phyloP scores from a whole-genome alignment of 1,139 yeast species.

The Magnusiomyces suaveolens region DNA sequence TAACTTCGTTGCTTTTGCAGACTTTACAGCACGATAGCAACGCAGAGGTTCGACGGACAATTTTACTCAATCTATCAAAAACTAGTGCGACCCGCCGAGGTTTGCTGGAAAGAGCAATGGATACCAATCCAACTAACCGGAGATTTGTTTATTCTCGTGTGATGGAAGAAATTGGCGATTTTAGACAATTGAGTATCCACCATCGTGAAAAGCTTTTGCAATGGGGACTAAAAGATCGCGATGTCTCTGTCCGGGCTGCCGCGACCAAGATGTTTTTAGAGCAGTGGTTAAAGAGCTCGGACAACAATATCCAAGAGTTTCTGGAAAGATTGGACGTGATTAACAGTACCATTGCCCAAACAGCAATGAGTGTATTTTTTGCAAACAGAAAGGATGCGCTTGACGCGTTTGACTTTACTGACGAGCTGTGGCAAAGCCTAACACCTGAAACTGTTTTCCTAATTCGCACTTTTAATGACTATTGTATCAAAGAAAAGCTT shows the following conservation, averaged over 20 bases:
- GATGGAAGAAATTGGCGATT: constrained; percentile 59
- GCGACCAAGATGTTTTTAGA: constrained; percentile 61
- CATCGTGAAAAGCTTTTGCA: constrained; percentile 57
- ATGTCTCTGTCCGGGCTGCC: constrained; percentile 58
- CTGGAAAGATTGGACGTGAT: constrained; percentile 62
- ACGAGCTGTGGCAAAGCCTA: constrained; percentile 55
- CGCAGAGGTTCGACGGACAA: constrained; percentile 76
- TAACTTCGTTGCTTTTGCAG: constrained; percentile 40
- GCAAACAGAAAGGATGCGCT: constrained; percentile 53
- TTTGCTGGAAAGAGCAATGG: constrained; percentile 75
- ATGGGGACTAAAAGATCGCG: constrained; percentile 89
- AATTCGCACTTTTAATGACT: constrained; percentile 55
- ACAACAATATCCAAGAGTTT: constrained; percentile 63
- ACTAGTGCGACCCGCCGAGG: constrained; percentile 46
- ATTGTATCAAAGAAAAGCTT: constrained; percentile 42
- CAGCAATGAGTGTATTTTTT: constrained; percentile 57
- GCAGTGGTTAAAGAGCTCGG: constrained; percentile 61
- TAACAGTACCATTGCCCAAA: constrained; percentile 50
- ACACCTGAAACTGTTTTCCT: constrained; percentile 70
- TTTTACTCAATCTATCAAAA: constrained; percentile 58
- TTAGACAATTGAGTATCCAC: constrained; percentile 48
- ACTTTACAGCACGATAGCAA: constrained; percentile 62
- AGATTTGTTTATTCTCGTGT: constrained; percentile 62
- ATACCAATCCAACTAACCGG: constrained; percentile 61
- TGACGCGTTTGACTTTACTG: constrained; percentile 46